Conservation (phyloP, 495 filamentous ascomycete genomes). For the Aspergillus biplanus region DNA sequence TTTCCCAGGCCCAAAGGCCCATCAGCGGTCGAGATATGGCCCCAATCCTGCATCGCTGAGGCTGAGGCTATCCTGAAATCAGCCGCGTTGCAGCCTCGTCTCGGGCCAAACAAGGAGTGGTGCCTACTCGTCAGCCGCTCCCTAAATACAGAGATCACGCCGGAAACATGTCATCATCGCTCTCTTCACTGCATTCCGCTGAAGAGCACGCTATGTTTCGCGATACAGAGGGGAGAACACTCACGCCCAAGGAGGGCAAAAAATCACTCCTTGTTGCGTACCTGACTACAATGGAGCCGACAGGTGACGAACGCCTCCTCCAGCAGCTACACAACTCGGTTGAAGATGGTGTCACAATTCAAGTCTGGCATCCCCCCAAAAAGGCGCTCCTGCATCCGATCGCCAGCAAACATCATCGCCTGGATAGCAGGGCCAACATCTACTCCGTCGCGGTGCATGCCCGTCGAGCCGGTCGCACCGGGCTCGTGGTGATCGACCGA, state of each 20-base stretch:
- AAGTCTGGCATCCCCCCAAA: neutral
- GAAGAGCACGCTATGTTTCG: neutral
- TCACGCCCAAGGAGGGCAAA: neutral
- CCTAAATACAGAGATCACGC: too few species aligned
- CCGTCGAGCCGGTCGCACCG: neutral
- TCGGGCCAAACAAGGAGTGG: too few species aligned
- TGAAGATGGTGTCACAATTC: neutral
- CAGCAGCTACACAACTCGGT: neutral
- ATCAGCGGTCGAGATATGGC: too few species aligned
- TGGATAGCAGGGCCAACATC: neutral
- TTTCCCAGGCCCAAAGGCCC: too few species aligned
- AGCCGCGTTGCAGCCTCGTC: too few species aligned
- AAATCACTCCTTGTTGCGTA: neutral
- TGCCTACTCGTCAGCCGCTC: too few species aligned
- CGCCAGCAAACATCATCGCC: neutral
- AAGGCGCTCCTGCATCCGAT: neutral
- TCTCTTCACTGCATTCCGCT: neutral
- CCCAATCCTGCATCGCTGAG: too few species aligned
- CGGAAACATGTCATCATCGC: slow-evolving; percentile 20
- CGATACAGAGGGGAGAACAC: neutral
- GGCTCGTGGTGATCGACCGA: neutral
- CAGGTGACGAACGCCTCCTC: neutral
- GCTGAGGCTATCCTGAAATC: too few species aligned
- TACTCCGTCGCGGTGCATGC: neutral
- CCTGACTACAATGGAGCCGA: neutral